Evolutionary conservation across 192 early-diverging fungal genomes (phyloP).

Genomic region (Coemansia sp.): DNA sequence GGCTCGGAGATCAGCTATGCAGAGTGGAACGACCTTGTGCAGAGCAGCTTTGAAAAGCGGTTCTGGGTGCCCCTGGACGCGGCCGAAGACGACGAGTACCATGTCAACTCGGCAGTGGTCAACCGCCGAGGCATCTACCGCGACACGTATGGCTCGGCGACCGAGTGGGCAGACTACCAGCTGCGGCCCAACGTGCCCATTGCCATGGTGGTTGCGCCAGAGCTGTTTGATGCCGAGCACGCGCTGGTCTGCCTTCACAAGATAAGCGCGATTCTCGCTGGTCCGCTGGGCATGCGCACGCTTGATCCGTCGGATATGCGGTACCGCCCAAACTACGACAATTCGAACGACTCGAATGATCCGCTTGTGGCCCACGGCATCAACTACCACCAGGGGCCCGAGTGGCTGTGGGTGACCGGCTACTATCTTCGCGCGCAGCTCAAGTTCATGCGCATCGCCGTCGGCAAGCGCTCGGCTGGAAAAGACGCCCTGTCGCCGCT

Average conservation of each 20-base stretch:
- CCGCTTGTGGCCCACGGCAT: constrained; percentile 87
- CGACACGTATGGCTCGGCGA: constrained; percentile 72
- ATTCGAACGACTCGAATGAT: constrained; percentile 83
- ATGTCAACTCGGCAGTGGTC: constrained; percentile 58
- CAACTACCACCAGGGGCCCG: constrained; percentile 98
- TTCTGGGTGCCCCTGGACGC: constrained; percentile 88
- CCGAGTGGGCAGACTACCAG: constrained; percentile 84
- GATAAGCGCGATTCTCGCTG: constrained; percentile 66
- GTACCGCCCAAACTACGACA: constrained; percentile 95
- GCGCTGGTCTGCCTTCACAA: constrained; percentile 67
- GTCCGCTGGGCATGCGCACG: constrained; percentile 92
- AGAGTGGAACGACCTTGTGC: constrained; percentile 79
- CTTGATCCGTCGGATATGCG: constrained; percentile 90
- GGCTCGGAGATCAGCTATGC: constrained; percentile 56
- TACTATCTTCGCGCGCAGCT: constrained; percentile 87
- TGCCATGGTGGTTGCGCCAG: constrained; percentile 93
- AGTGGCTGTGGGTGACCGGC: constrained; percentile 94
- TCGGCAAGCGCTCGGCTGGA: constrained; percentile 9
- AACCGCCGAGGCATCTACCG: constrained; percentile 94
- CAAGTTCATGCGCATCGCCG: constrained; percentile 56
- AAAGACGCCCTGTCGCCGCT: constrained; percentile 33
- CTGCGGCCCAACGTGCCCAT: constrained; percentile 88
- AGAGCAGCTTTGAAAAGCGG: constrained; percentile 76
- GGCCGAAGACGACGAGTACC: constrained; percentile 60
- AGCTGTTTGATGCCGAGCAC: constrained; percentile 79